Conservation (phyloP, 495 filamentous ascomycete genomes). For the Mytilinidion resinicola region DNA sequence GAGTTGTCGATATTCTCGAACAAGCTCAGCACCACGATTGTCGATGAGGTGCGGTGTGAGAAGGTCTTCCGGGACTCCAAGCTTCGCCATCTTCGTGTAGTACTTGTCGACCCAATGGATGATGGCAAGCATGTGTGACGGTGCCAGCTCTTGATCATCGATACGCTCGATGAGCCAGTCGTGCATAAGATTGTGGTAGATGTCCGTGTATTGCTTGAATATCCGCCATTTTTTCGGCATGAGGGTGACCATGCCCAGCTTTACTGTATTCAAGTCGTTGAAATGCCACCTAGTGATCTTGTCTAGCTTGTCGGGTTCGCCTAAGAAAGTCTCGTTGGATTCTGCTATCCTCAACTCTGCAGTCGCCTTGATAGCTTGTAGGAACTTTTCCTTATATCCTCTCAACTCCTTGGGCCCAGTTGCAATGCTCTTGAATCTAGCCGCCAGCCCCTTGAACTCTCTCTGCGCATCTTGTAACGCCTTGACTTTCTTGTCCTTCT, state of each 20-base stretch:
- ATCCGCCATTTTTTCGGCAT: slow-evolving; percentile 99
- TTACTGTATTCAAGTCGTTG: slow-evolving; percentile 89
- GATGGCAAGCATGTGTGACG: slow-evolving; percentile 77
- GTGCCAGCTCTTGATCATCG: slow-evolving; percentile 69
- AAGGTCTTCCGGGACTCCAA: slow-evolving; percentile 60
- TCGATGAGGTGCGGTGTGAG: slow-evolving; percentile 79
- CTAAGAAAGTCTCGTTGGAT: slow-evolving; percentile 66
- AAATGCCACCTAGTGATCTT: slow-evolving; percentile 92
- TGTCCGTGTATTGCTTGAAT: slow-evolving; percentile 77
- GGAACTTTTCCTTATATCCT: slow-evolving; percentile 94
- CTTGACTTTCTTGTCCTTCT: slow-evolving; percentile 82
- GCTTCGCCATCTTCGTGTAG: slow-evolving; percentile 87
- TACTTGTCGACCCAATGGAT: slow-evolving; percentile 95
- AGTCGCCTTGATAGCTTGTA: slow-evolving; percentile 67
- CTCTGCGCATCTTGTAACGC: slow-evolving; percentile 90
- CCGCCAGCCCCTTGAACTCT: slow-evolving; percentile 89
- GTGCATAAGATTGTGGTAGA: slow-evolving; percentile 93
- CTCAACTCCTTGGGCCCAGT: slow-evolving; percentile 84
- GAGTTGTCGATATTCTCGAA: slow-evolving; percentile 86
- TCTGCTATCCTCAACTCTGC: slow-evolving; percentile 69
- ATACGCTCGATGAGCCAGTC: slow-evolving; percentile 77
- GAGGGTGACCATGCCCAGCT: slow-evolving; percentile 77
- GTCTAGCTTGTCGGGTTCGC: slow-evolving; percentile 73
- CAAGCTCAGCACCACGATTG: slow-evolving; percentile 77
- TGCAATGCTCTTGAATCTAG: slow-evolving; percentile 88